phyloP scores from a whole-genome alignment of 371 early-diverging fungal genomes.

The Haplosporangium sp. region DNA sequence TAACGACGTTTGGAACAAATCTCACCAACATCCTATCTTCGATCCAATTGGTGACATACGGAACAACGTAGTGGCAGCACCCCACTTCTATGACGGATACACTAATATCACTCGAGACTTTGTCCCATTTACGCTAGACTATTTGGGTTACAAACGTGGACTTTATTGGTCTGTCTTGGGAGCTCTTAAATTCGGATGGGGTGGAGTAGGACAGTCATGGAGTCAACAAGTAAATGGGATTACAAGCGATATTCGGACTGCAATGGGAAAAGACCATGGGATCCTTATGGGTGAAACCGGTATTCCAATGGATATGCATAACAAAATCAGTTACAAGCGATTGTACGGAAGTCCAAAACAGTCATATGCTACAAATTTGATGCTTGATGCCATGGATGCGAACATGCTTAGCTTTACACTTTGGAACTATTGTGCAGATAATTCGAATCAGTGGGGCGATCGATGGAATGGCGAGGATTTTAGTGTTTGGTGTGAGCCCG shows the following conservation, averaged over 20 bases:
- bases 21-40: conserved; percentile 34
- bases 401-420: conserved; percentile 67
- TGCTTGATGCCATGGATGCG: conserved; percentile 67
- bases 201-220: conserved; percentile 53
- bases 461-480: conserved; percentile 94
- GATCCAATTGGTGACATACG: conserved; percentile 64
- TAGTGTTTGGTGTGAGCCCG: conserved; percentile 52
- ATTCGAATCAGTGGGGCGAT: conserved; percentile 82
- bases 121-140: conserved; percentile 63
- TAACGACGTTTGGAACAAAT: conserved; percentile 19
- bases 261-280: conserved; percentile 45
- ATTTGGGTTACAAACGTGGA: conserved; percentile 76
- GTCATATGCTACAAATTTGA: conserved; percentile 31
- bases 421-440: conserved; percentile 87
- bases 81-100: conserved; percentile 83
- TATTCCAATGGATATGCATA: conserved; percentile 79
- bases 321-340: conserved; percentile 40
- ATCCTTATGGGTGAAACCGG: conserved; percentile 78
- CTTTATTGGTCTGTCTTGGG: conserved; percentile 43
- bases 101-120: conserved; percentile 50
- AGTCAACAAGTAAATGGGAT: conserved; percentile 68
- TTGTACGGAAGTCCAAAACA: conserved; percentile 50
- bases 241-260: conserved; percentile 62
- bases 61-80: conserved; percentile 76
- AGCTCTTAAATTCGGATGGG: conserved; percentile 43